Percentiles rank a stretch among this genome's conserved stretches.
phyloP scores from a whole-genome alignment of 2,329 filamentous ascomycete genomes.

The Hymenoscyphus infarciens region DNA sequence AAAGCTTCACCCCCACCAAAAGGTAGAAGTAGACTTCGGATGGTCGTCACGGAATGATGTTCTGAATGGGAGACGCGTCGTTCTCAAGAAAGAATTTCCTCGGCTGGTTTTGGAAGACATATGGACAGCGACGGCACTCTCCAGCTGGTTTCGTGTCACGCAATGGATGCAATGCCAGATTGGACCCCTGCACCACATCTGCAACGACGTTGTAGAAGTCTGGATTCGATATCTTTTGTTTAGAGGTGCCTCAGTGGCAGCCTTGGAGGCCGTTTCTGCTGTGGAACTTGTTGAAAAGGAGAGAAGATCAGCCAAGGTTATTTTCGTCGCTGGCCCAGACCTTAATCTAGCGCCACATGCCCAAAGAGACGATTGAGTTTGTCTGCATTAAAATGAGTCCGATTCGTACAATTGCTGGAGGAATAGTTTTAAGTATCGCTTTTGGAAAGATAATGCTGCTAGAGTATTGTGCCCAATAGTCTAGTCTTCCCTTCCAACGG shows the following conservation, averaged over 20 bases:
- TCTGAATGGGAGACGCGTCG: not conserved
- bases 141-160: not conserved
- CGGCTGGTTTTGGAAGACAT: not conserved
- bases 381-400: not conserved
- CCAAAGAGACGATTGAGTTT: not conserved
- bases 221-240: conserved; percentile 1
- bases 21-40: not conserved
- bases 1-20: not conserved
- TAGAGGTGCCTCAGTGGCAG: not conserved
- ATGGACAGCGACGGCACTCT: not conserved
- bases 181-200: not conserved
- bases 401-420: not conserved
- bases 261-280: not conserved
- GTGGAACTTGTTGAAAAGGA: not conserved
- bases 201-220: not conserved
- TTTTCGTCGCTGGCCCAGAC: not conserved
- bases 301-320: conserved; percentile 1
- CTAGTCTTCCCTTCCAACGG: no score
- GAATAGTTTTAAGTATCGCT: no score
- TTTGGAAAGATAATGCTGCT: no score
- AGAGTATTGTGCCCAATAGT: no score
- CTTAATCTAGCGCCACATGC: not conserved
- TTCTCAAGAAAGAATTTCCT: not conserved
- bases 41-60: not conserved
- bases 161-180: not conserved